Evolutionary conservation across 805 yeast species (phyloP), one percentile per base, ranked within the genome.

Genomic region (Schizosaccharomyces osmophilus): DNA sequence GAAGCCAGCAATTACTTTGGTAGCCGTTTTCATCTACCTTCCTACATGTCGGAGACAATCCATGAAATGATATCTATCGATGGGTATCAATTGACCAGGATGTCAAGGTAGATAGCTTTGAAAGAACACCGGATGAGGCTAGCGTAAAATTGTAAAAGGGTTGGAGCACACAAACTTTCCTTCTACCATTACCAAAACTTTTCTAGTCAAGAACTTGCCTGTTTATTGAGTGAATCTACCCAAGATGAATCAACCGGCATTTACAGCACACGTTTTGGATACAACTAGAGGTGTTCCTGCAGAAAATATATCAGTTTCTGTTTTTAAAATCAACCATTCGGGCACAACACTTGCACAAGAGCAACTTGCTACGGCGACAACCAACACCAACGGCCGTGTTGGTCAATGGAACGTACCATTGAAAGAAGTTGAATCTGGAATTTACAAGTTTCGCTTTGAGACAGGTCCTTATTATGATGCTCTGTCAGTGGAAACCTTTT

Each of bases 221-320:
- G 11, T 9, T 36, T 6, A 5, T 13, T 36, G 41, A 36, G 17
- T 11, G 13, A 17, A 45, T 45, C 26, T 1, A 19, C 8, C 51
- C 9, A n/a, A 2, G 9, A n/a, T 24, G 22, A 9, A n/a, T 11
- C 26, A 24, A 17, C 51, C 57, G 6, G 36, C 57, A 22, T 24
- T 51, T 8, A 51, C 57, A 24, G 57, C 57, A 51, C 97, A 89
- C 70, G 79, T 89, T 9, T 75, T 89, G 26, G 95, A 89, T 68
- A 88, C 96, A 5, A 82, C 85, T 9, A 72, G 76, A 6, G 97
- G 97, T 0, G 77, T 75, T 63, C 97, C 97, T 0, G 96, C 95
- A 1, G 69, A 73, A 0, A 77, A 76, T n/a, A 89, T 89, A n/a
- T 72, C 76, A 2, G 86, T 93, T 68, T 82, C 82, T 36, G 63